These are phyloP conservation scores for Ceratocystis smalleyi DNA, from an alignment of 2,329 filamentous ascomycete species.

Conservation along the genomic window DNA sequence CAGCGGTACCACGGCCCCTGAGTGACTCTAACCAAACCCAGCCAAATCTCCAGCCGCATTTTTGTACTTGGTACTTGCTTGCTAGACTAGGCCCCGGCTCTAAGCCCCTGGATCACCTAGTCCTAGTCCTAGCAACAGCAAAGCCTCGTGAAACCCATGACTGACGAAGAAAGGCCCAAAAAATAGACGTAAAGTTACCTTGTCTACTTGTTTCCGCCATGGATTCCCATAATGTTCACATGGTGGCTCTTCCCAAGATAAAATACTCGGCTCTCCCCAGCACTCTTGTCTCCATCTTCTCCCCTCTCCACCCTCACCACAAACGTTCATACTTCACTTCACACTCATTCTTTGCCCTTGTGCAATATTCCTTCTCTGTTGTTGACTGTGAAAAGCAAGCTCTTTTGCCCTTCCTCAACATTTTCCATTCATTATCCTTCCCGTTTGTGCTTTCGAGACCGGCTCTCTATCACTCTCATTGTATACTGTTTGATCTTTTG, in stretches of 20 bases:
- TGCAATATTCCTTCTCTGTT: constrained; percentile 11
- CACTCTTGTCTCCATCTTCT: constrained; percentile 4
- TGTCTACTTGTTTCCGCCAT: constrained; percentile 1
- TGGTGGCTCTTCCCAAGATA: constrained; percentile 6
- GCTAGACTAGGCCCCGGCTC: background rate
- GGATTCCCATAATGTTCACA: background rate
- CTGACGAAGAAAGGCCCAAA: background rate
- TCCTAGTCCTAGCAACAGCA: background rate
- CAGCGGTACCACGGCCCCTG: background rate
- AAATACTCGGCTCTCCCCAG: constrained; percentile 3
- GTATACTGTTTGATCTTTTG: constrained; percentile 2
- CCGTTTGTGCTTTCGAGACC: constrained; percentile 15
- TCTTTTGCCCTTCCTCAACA: constrained; percentile 5
- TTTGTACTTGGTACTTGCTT: background rate
- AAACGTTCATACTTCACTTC: constrained; percentile 13
- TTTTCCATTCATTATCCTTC: constrained; percentile 11
- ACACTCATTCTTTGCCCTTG: constrained; percentile 12
- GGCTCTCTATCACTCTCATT: constrained; percentile 16
- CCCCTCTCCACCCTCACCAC: constrained; percentile 5
- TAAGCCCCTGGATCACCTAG: background rate
- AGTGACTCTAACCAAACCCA: background rate
- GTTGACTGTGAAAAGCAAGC: constrained; percentile 12
- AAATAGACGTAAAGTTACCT: background rate
- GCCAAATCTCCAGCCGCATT: background rate
- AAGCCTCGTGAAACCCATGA: background rate